Percentiles rank a stretch among this genome's conserved stretches.
Conservation (phyloP, 441 rosid genomes). For the Brassica balearica region DNA sequence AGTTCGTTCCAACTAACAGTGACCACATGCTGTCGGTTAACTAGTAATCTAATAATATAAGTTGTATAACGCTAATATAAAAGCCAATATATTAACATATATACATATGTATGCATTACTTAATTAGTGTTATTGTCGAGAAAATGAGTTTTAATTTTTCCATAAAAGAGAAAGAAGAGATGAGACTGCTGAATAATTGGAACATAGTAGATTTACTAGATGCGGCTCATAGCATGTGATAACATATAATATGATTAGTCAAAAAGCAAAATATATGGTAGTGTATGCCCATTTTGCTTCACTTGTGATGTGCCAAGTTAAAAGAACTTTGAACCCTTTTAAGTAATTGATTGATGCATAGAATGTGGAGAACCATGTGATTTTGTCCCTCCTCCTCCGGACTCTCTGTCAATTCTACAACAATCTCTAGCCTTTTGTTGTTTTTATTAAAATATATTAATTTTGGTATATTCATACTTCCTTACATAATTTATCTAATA, state of each 20-base stretch:
- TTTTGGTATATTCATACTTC: neutral
- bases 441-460: neutral
- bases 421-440: conserved; percentile 14
- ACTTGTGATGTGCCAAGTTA: conserved; percentile 34
- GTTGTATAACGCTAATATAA: neutral
- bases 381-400: conserved; percentile 47
- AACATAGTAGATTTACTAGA: conserved; percentile 34
- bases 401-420: conserved; percentile 37
- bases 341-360: conserved; percentile 40
- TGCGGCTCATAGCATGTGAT: conserved; percentile 33
- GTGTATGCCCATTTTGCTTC: conserved; percentile 45
- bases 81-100: neutral
- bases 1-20: neutral
- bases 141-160: conserved; percentile 9
- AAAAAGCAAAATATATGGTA: conserved; percentile 18
- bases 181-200: conserved; percentile 23
- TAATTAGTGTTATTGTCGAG: neutral
- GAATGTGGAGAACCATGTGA: conserved; percentile 51
- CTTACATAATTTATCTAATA: neutral
- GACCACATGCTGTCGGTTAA: conserved; percentile 16
- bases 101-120: neutral
- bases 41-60: neutral
- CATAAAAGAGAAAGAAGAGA: conserved; percentile 27
- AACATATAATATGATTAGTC: conserved; percentile 13
- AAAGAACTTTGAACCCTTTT: conserved; percentile 19